Percentiles rank a stretch among this genome's conserved stretches.
phyloP scores from a whole-genome alignment of 306 rosid genomes.

The Sicyos edulis region DNA sequence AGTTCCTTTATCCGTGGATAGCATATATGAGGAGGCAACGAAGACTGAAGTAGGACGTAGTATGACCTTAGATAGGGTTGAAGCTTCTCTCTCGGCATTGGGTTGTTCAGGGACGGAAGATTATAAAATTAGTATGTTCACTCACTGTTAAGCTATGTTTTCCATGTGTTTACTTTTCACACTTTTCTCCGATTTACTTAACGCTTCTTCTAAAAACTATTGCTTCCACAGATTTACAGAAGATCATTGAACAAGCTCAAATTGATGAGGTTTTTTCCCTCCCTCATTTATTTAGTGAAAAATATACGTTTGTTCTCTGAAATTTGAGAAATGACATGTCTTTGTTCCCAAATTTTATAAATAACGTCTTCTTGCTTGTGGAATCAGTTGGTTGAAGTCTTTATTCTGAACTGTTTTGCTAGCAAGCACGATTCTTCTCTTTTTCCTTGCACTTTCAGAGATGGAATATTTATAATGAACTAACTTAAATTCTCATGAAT shows the following conservation, averaged over 20 bases:
- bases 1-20: slow-evolving; percentile 58
- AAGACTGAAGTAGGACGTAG: slow-evolving; percentile 63
- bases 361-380: neutral
- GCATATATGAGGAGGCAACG: slow-evolving; percentile 60
- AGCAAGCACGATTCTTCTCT: neutral
- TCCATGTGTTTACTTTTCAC: slow-evolving; percentile 23
- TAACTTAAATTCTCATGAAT: slow-evolving; percentile 17
- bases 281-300: slow-evolving; percentile 7
- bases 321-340: neutral
- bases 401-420: neutral
- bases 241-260: slow-evolving; percentile 55
- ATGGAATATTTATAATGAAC: slow-evolving; percentile 23
- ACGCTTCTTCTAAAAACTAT: neutral
- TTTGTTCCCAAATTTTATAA: neutral
- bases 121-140: slow-evolving; percentile 49
- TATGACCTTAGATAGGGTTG: slow-evolving; percentile 59
- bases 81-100: slow-evolving; percentile 54
- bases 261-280: slow-evolving; percentile 58
- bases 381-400: neutral
- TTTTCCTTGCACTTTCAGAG: neutral
- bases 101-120: slow-evolving; percentile 52
- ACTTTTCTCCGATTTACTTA: neutral
- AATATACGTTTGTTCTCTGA: neutral
- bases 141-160: neutral
- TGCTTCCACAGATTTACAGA: slow-evolving; percentile 55